These are phyloP conservation scores for Pythium periplocum DNA, from an alignment of 352 stramenopile species.

Conservation along the genomic window DNA sequence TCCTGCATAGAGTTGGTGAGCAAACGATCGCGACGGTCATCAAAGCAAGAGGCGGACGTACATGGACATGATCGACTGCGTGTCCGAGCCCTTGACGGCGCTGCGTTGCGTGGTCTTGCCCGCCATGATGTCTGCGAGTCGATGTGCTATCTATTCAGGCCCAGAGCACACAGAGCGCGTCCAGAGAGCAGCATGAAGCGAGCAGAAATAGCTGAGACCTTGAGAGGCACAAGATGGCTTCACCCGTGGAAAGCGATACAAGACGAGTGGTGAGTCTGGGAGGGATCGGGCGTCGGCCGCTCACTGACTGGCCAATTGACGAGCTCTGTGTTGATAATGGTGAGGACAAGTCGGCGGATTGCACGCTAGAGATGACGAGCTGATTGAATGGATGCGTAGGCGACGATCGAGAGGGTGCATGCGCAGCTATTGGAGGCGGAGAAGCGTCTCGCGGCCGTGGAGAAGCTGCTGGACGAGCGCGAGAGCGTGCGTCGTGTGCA, in stretches of 20 bases:
- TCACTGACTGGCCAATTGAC: too few species aligned
- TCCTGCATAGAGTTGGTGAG: constrained; percentile 12
- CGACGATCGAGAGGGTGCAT: constrained; percentile 27
- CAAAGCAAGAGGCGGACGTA: constrained; percentile 8
- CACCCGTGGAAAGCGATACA: too few species aligned
- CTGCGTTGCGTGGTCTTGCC: constrained; percentile 26
- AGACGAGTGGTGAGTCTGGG: too few species aligned
- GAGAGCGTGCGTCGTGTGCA: constrained; percentile 46
- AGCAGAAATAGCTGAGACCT: constrained; percentile 9
- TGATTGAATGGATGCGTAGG: constrained; percentile 2
- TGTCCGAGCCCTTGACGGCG: constrained; percentile 27
- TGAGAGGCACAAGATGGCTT: too few species aligned
- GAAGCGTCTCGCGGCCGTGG: constrained; percentile 33
- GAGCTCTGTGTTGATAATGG: too few species aligned
- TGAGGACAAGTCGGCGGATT: too few species aligned
- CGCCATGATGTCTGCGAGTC: constrained; percentile 20
- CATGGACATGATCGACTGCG: constrained; percentile 40
- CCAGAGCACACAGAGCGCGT: too few species aligned
- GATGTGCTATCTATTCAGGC: too few species aligned
- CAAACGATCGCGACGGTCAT: constrained; percentile 3
- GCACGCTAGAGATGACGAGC: too few species aligned
- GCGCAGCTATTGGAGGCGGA: constrained; percentile 20
- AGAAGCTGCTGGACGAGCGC: constrained; percentile 42
- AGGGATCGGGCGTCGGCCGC: too few species aligned
- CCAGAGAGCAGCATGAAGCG: neutral